A percentile compares a stretch with the other conserved stretches of the same genome.
Evolutionary conservation across 495 filamentous ascomycete genomes (phyloP).

Genomic region (Aspergillus affinis): DNA sequence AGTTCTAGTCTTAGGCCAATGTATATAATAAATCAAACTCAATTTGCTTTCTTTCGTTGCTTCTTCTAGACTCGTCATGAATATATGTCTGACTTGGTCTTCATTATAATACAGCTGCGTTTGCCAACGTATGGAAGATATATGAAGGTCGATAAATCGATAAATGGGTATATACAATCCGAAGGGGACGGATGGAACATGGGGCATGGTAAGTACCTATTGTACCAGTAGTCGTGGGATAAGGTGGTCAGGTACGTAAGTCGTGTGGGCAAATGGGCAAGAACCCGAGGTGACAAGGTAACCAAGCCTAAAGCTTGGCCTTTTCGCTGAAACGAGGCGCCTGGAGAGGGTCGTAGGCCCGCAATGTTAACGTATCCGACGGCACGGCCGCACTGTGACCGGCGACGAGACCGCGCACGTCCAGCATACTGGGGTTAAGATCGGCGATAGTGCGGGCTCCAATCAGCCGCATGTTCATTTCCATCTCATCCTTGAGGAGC

Average conservation of each 20-base stretch:
- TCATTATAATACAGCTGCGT: background rate
- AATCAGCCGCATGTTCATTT: conserved; percentile 97
- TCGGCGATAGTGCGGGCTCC: conserved; percentile 73
- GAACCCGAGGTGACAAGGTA: background rate
- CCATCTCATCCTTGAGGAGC: conserved; percentile 95
- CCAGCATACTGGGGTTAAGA: conserved; percentile 74
- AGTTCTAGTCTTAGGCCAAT: background rate
- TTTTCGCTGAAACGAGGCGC: conserved; percentile 60
- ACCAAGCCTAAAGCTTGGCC: conserved; percentile 47
- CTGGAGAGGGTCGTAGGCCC: conserved; percentile 65
- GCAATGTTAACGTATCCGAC: conserved; percentile 63
- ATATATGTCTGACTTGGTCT: background rate
- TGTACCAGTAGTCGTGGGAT: background rate
- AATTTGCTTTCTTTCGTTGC: background rate
- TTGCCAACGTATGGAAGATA: background rate
- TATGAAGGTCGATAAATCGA: background rate
- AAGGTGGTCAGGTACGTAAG: background rate
- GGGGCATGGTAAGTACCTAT: background rate
- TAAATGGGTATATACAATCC: conserved; percentile 9
- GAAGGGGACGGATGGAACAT: background rate
- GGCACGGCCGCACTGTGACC: conserved; percentile 68
- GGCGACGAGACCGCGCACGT: conserved; percentile 65
- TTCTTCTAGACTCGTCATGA: conserved; percentile 1
- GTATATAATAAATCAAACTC: conserved; percentile 1
- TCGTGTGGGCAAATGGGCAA: background rate